A percentile compares a stretch with the other conserved stretches of the same genome.
Evolutionary conservation across 306 rosid species (phyloP).

Genomic region (Psophocarpus tetragonolobus): DNA sequence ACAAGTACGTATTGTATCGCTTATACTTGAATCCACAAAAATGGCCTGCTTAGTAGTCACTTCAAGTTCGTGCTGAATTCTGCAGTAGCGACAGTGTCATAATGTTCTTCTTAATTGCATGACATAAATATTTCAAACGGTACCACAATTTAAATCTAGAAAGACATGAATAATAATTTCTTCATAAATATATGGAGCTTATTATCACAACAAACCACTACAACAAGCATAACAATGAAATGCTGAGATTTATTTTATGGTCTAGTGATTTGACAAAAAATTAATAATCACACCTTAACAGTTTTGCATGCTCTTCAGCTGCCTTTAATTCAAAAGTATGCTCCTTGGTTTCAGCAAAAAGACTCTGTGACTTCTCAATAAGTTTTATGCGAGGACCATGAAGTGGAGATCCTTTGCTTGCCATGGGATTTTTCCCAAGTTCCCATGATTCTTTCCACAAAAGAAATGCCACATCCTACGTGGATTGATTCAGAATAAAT

Average conservation of each 20-base stretch:
- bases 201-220: conserved; percentile 9
- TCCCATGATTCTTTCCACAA: conserved; percentile 98
- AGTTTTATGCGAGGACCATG: conserved; percentile 93
- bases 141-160: not conserved
- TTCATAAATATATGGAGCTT: not conserved
- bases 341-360: conserved; percentile 88
- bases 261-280: conserved; percentile 18
- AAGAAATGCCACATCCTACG: conserved; percentile 92
- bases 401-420: conserved; percentile 94
- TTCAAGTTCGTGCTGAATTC: conserved; percentile 91
- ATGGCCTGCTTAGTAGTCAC: conserved; percentile 93
- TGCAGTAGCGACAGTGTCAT: conserved; percentile 43
- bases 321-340: conserved; percentile 87
- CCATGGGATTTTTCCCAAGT: conserved; percentile 89
- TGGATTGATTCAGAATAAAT: conserved; percentile 27
- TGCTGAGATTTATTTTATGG: conserved; percentile 2
- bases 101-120: not conserved
- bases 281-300: conserved; percentile 62
- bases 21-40: conserved; percentile 95
- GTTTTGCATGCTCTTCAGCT: conserved; percentile 95
- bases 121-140: conserved; percentile 24
- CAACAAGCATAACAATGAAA: conserved; percentile 27
- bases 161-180: conserved; percentile 14
- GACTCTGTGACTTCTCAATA: conserved; percentile 74
- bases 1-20: conserved; percentile 95